Percentiles rank a stretch among this genome's conserved stretches.
These are phyloP conservation scores for Pichia sp. DNA, from an alignment of 1,139 yeast species.

Conservation along the genomic window DNA sequence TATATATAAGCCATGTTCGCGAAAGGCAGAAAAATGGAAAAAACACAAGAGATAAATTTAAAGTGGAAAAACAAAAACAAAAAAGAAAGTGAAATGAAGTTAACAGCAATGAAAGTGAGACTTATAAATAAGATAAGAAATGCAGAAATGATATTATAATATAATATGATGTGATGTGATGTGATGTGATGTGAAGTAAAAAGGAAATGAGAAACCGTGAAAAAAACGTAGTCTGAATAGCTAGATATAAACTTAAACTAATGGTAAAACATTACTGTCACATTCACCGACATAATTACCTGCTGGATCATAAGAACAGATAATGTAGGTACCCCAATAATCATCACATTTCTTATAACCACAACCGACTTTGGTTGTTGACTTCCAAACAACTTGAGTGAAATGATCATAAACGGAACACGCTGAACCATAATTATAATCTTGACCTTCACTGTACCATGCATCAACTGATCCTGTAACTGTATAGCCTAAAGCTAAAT, in stretches of 20 bases:
- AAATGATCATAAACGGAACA: slow-evolving; percentile 40
- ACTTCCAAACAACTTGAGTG: slow-evolving; percentile 65
- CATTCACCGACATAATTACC: slow-evolving; percentile 55
- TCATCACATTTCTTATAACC: slow-evolving; percentile 45
- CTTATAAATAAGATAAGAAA: too few species aligned
- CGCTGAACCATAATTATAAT: slow-evolving; percentile 43
- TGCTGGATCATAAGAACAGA: slow-evolving; percentile 58
- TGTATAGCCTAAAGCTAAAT: slow-evolving; percentile 46
- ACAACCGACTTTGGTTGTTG: slow-evolving; percentile 53
- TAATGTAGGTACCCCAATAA: slow-evolving; percentile 48
- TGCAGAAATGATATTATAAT: too few species aligned
- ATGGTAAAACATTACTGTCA: slow-evolving; percentile 46
- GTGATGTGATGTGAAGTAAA: too few species aligned
- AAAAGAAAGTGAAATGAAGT: too few species aligned
- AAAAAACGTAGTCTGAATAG: neutral
- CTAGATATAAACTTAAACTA: slow-evolving; percentile 4
- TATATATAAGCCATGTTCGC: too few species aligned
- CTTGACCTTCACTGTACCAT: slow-evolving; percentile 58
- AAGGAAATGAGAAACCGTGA: neutral
- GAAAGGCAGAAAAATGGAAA: too few species aligned
- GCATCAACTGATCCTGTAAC: slow-evolving; percentile 45
- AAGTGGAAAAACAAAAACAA: too few species aligned
- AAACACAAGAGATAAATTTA: too few species aligned
- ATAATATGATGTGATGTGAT: too few species aligned
- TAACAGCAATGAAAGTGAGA: too few species aligned